Conservation (phyloP, 306 rosid species). For the Vicia faba region DNA sequence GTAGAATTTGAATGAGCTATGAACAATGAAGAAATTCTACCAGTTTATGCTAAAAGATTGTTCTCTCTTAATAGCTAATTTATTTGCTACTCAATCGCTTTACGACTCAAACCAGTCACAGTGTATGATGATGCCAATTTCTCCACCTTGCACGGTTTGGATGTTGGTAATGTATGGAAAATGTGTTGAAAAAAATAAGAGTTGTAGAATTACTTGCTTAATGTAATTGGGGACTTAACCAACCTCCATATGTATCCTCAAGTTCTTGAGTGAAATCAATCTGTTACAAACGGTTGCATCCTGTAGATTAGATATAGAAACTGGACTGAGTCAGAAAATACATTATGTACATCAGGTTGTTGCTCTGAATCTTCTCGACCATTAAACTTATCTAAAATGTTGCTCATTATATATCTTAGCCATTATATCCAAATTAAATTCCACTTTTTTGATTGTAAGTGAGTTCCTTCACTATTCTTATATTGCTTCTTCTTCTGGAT, state of each 20-base stretch:
- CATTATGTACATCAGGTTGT: no score
- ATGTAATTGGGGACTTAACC: conserved; percentile 53
- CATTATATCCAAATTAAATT: no score
- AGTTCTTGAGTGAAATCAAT: conserved; percentile 52
- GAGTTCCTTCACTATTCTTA: no score
- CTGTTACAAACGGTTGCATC: no score
- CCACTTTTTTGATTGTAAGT: no score
- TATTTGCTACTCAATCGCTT: conserved; percentile 57
- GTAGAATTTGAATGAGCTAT: not conserved
- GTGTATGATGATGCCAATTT: conserved; percentile 57
- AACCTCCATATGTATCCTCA: conserved; percentile 46
- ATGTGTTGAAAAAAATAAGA: conserved; percentile 2
- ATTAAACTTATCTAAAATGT: no score
- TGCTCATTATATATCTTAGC: no score
- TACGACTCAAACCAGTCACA: conserved; percentile 56
- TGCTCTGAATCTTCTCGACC: no score
- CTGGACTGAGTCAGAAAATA: no score
- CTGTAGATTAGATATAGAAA: no score
- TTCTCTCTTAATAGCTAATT: conserved; percentile 65
- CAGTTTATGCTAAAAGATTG: conserved; percentile 53
- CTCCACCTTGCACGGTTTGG: conserved; percentile 64
- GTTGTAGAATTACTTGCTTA: conserved; percentile 14
- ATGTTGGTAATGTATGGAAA: conserved; percentile 16
- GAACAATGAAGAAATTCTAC: conserved; percentile 36
- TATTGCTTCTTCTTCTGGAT: no score